A percentile compares a stretch with the other conserved stretches of the same genome.
These are phyloP conservation scores for Pestalotiopsis sp. DNA, from an alignment of 2,329 filamentous ascomycete species.

Conservation along the genomic window DNA sequence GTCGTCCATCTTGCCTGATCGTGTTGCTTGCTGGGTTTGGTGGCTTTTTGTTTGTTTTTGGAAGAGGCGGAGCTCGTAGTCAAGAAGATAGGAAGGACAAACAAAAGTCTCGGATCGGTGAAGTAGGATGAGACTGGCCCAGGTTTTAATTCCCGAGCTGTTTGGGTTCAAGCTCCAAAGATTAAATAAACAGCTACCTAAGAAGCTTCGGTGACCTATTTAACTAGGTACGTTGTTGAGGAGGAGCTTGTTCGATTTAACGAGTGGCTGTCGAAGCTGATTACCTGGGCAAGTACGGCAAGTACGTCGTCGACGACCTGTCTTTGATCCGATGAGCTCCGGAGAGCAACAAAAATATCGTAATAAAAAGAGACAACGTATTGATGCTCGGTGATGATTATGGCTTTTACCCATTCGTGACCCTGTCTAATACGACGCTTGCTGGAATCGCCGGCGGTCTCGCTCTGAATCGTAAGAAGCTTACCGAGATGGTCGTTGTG, in stretches of 20 bases:
- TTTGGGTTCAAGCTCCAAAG: constrained; percentile 69
- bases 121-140: constrained; percentile 66
- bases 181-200: constrained; percentile 64
- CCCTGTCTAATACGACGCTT: constrained; percentile 58
- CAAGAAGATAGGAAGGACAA: no score
- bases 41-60: no score
- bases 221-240: constrained; percentile 67
- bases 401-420: constrained; percentile 61
- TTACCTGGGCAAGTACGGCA: constrained; percentile 42
- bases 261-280: constrained; percentile 56
- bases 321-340: constrained; percentile 63
- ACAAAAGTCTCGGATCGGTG: constrained; percentile 28
- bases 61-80: no score
- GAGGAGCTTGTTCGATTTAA: constrained; percentile 66
- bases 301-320: constrained; percentile 63
- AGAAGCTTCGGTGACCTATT: constrained; percentile 59
- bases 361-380: constrained; percentile 53
- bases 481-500: constrained; percentile 61
- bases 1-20: no score
- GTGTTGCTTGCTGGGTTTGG: no score
- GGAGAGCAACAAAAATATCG: constrained; percentile 51
- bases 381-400: constrained; percentile 63
- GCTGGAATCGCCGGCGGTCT: constrained; percentile 63
- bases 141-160: constrained; percentile 66
- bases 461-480: constrained; percentile 55